Percentiles rank a stretch among this genome's conserved stretches.
Evolutionary conservation across 352 stramenopile species (phyloP).

Genomic region (Globisporangium viniferum): DNA sequence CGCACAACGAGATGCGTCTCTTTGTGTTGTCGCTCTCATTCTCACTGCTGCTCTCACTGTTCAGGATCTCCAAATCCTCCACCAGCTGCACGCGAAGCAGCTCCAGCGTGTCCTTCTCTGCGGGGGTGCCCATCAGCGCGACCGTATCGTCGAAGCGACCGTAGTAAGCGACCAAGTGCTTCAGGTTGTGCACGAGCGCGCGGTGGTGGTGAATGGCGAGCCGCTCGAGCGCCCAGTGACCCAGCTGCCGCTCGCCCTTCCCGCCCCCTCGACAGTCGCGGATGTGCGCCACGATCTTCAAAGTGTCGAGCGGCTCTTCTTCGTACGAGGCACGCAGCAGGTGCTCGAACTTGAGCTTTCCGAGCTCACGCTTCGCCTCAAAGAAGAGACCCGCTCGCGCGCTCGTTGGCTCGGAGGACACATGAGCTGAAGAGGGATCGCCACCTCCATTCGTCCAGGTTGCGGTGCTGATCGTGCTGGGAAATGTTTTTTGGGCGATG

Average conservation of each 20-base stretch:
- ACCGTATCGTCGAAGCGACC: constrained; percentile 45
- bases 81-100: constrained; percentile 33
- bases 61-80: constrained; percentile 20
- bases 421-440: too few species aligned
- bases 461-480: too few species aligned
- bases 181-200: constrained; percentile 44
- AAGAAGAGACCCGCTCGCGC: constrained; percentile 21
- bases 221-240: constrained; percentile 30
- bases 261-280: constrained; percentile 42
- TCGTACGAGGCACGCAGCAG: constrained; percentile 37
- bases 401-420: too few species aligned
- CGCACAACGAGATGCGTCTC: constrained; percentile 33
- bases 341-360: constrained; percentile 19
- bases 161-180: constrained; percentile 33
- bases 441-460: too few species aligned
- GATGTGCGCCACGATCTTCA: constrained; percentile 51
- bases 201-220: constrained; percentile 27
- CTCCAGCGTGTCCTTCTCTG: constrained; percentile 33
- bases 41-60: background rate
- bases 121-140: constrained; percentile 33
- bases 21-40: background rate
- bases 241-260: constrained; percentile 41
- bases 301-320: constrained; percentile 44
- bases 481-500: too few species aligned
- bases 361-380: constrained; percentile 24